Conservation (phyloP, 1,139 yeast genomes). For the Candida sanyaensis region DNA sequence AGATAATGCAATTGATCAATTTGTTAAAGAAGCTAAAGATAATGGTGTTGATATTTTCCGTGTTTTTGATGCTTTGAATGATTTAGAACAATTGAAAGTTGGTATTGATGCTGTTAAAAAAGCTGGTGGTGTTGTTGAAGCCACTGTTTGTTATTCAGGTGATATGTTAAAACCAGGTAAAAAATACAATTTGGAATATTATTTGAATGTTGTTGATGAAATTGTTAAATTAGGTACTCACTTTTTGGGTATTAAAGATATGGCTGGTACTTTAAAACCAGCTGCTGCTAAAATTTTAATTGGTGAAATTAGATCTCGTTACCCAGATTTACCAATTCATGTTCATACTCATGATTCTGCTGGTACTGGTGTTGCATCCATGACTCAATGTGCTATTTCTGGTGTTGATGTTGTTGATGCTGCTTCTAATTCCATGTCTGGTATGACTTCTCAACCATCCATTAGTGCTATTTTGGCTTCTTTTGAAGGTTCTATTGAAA, state of each 20-base stretch:
- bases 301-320: conserved; percentile 77
- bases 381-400: conserved; percentile 91
- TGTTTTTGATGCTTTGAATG: conserved; percentile 96
- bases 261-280: conserved; percentile 99
- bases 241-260: conserved; percentile 94
- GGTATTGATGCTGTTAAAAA: conserved; percentile 98
- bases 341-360: conserved; percentile 99
- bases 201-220: conserved; percentile 76
- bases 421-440: conserved; percentile 96
- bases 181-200: conserved; percentile 92
- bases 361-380: conserved; percentile 97
- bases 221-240: conserved; percentile 95
- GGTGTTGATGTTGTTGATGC: conserved; percentile 99
- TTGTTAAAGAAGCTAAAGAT: conserved; percentile 90
- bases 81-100: conserved; percentile 91
- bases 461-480: conserved; percentile 91
- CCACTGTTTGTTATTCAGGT: conserved; percentile 98
- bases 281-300: conserved; percentile 83
- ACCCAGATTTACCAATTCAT: conserved; percentile 94
- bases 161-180: conserved; percentile 95
- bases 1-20: conserved; percentile 97
- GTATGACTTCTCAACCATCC: conserved; percentile 98
- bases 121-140: conserved; percentile 99
- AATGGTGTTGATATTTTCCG: conserved; percentile 97
- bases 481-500: conserved; percentile 79